Conservation (phyloP, 805 yeast species). For the Yueomyces sinensis region DNA sequence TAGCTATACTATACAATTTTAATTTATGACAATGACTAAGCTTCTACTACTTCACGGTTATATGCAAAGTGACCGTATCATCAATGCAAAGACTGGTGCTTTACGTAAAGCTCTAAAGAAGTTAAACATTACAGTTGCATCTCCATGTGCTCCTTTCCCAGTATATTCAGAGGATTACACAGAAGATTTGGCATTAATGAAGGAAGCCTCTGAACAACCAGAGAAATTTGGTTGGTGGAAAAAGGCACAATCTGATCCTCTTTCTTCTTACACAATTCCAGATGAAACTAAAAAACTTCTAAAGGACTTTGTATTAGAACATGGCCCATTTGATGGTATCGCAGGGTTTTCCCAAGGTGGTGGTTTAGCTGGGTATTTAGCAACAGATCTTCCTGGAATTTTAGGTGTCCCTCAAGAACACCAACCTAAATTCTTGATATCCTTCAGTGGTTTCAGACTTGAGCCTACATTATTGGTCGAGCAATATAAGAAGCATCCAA, state of each 20-base stretch:
- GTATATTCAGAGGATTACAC: slow-evolving; percentile 1
- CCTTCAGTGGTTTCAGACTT: slow-evolving; percentile 53
- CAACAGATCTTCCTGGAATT: slow-evolving; percentile 39
- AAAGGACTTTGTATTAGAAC: slow-evolving; percentile 34
- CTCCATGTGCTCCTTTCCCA: slow-evolving; percentile 54
- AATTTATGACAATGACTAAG: slow-evolving; percentile 27
- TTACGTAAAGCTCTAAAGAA: slow-evolving; percentile 56
- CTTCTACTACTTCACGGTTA: slow-evolving; percentile 83
- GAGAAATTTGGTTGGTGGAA: slow-evolving; percentile 39
- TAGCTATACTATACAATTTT: too few relatives aligned
- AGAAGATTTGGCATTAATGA: slow-evolving; percentile 13
- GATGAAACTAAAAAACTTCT: slow-evolving; percentile 28
- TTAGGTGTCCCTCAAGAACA: slow-evolving; percentile 21
- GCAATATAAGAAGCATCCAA: slow-evolving; percentile 8
- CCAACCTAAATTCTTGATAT: slow-evolving; percentile 54
- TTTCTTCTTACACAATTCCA: slow-evolving; percentile 9
- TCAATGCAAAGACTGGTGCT: slow-evolving; percentile 77
- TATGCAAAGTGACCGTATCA: slow-evolving; percentile 68
- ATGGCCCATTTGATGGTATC: slow-evolving; percentile 72
- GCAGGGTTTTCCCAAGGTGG: slow-evolving; percentile 94
- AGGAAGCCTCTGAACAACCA: slow-evolving; percentile 32
- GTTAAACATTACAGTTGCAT: slow-evolving; percentile 52
- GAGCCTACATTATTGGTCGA: slow-evolving; percentile 14
- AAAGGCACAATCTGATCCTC: slow-evolving; percentile 4
- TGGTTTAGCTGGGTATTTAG: slow-evolving; percentile 53